Evolutionary conservation across 306 rosid genomes (phyloP).

Genomic region (Vicia sativa): DNA sequence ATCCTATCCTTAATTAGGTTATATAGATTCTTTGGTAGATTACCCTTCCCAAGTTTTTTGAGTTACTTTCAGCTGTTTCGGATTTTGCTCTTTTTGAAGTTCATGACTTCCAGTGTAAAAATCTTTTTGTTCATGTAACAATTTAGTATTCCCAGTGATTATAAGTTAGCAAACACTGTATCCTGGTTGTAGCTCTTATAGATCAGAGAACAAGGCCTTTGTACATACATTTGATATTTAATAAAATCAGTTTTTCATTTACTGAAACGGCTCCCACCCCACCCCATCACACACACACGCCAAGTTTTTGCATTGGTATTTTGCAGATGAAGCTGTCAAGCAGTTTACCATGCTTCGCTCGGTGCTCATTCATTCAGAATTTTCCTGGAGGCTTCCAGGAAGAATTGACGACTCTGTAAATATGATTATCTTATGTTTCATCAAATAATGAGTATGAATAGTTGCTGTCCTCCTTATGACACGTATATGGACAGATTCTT

Average conservation of each 20-base stretch:
- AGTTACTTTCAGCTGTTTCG: conserved; percentile 67
- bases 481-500: conserved; percentile 25
- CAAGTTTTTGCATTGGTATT: conserved; percentile 17
- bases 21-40: conserved; percentile 85
- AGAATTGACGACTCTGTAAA: not conserved
- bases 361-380: conserved; percentile 25
- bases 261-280: conserved; percentile 18
- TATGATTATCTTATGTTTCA: conserved; percentile 24
- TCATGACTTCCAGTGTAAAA: conserved; percentile 72
- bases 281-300: not conserved
- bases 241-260: conserved; percentile 67
- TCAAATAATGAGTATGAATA: conserved; percentile 4
- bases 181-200: conserved; percentile 73
- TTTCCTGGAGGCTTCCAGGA: conserved; percentile 1
- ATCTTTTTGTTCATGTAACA: conserved; percentile 75
- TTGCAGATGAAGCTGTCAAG: conserved; percentile 46
- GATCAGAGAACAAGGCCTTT: conserved; percentile 66
- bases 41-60: conserved; percentile 66
- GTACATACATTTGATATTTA: conserved; percentile 85
- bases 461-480: conserved; percentile 24
- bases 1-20: conserved; percentile 66
- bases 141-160: conserved; percentile 67
- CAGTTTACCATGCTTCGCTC: conserved; percentile 27
- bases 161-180: conserved; percentile 70
- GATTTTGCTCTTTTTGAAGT: conserved; percentile 63